Evolutionary conservation across 1,139 yeast species (phyloP), one percentile per base, ranked within the genome.

Genomic region (Geotrichum klebahnii): DNA sequence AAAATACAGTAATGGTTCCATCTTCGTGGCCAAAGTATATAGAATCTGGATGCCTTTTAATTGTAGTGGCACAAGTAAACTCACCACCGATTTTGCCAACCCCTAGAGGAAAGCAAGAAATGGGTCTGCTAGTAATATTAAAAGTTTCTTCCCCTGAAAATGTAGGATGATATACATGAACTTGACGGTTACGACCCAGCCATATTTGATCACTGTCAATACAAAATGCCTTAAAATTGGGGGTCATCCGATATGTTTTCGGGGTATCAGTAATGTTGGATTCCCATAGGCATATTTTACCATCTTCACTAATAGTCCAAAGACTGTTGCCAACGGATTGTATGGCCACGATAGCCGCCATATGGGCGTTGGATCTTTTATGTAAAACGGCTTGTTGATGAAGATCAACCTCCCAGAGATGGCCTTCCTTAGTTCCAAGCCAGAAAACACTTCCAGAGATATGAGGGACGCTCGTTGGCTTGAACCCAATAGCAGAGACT

Each of bases 11-110:
- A 6, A 72, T 61, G 31, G 66, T 61, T 3, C 76, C 76, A 52
- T 70, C 73, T 16, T 70, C 73, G 48, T 71, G 75, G 6, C 76
- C 76, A 52, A 71, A 68, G 44, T 65, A 67, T 2, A 68, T 67
- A 19, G 53, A 46, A 29, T 67, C 70, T 1, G 64, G 65, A 23
- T 55, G 54, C 33, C 57, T 45, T 16, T 60, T 52, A 12, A 64
- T 50, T 28, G 52, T 46, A 2, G 67, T 58, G 0, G 67, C 69
- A 53, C 68, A 64, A 22, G 69, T 60, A 23, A 68, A 65, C 26
- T 67, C 70, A 4, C 70, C 69, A 49, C 44, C 53, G 44, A 20
- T 45, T 48, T 17, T 52, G 34, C 42, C 53, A 36, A 22, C 41
- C 16, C 41, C 33, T 31, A 14, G 50, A 24, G 41, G 55, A 28